Base-by-base conservation (phyloP, 495 filamentous ascomycete genomes). In the Podospora appendiculata region DNA sequence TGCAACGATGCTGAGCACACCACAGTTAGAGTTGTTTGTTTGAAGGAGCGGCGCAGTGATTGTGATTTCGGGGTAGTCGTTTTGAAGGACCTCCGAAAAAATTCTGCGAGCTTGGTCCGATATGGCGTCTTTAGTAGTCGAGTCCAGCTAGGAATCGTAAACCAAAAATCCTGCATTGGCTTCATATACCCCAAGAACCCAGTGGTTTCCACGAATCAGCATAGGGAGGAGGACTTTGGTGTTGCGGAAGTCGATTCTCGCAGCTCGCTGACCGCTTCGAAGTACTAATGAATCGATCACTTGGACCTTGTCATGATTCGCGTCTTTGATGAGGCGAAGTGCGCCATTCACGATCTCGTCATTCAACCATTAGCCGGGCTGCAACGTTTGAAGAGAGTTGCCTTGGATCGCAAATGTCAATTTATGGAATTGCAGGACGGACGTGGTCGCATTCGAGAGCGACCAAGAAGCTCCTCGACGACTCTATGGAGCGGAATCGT, bases 271-370 rank as follows among this genome's bases (percentile, higher is more conserved):
- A n/a, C 32, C 13, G 44, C 13, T 13, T 39, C 13, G 18, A 8
- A 38, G 35, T 16, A n/a, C 9, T 9, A 41, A 32, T 42, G 47
- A 41, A 32, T 50, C 47, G 18, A 41, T 32, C 17, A 50, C 36
- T 4, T 12, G 36, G 35, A 50, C 47, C n/a, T 41, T 41, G 18
- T 38, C 16, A 17, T 50, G 10, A 36, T 35, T 50, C 14, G 19
- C 47, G 18, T 50, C 47, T 12, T 39, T 41, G 47, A 50, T 50
- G 36, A 50, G 47, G 11, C 36, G 33, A 13, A 50, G 47, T 12
- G 47, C 47, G 17, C 47, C 47, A 17, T 25, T 32, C 35, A 50
- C 34, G 33, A 50, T 50, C 47, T 50, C n/a, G 39, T 50, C 47
- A 14, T 41, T 50, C 17, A 50, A 41, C 47, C 47, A 41, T 41